Evolutionary conservation across 2,329 filamentous ascomycete genomes (phyloP), one percentile per base, ranked within the genome.

Genomic region (Dryadomyces quercivorus): DNA sequence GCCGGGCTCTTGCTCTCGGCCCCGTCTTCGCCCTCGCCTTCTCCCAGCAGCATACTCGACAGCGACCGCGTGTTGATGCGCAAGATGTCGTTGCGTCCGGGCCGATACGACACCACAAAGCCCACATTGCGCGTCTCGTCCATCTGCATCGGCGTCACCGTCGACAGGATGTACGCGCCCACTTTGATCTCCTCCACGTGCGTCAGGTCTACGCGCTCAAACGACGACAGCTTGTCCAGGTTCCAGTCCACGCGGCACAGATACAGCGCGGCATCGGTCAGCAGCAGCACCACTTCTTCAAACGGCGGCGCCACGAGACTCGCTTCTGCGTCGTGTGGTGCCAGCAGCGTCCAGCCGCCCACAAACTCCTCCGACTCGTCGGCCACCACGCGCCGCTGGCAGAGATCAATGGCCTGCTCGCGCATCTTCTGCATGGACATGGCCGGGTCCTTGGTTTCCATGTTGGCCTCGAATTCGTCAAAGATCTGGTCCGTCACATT

Each of bases 221-320:
- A 97, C 0, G 86, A 90, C 13, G 86, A 85, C 1, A 98, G 88
- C 66, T 97, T 97, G 70, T 97, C 93, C 8, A 90, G 84, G 59
- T 87, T 86, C 90, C 92, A 97, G 68, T 97, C 90, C 62, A 97
- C 91, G 15, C 88, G 82, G 66, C 91, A 96, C 58, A 88, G 82
- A 65, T 97, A 97, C 2, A 97, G 67, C 0, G 90, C 92, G 0
- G 77, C 76, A 59, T 95, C 85, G 0, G 93, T 97, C 36, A 98
- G 73, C 0, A 98, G 75, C 1, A 98, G 75, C 1, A 98, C 86
- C 0, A 86, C 85, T 64, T 98, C 92, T 62, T 95, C 89, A 60
- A 97, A 87, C 0, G 89, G 86, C 42, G 84, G 74, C 3, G 85
- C 79, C 52, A 74, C 78, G 59, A 88, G 70, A 0, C 82, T 84